A percentile compares a stretch with the other conserved stretches of the same genome.
Evolutionary conservation across 78 protist species (phyloP).

Genomic region (Cavenderia fasciculata): DNA sequence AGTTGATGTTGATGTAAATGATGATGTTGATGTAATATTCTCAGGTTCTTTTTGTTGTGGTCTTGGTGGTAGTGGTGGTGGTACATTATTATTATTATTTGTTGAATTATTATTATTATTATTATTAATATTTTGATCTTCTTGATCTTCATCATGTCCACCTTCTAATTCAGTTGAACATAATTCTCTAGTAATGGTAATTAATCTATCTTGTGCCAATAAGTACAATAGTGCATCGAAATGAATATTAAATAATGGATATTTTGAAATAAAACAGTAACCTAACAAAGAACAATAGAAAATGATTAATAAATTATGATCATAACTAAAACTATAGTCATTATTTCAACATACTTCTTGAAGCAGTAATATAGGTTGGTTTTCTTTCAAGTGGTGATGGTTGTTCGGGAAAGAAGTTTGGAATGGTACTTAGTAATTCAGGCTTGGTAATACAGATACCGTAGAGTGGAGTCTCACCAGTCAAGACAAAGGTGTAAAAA

Average conservation of each 20-base stretch:
- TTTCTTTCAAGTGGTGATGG: slow-evolving; percentile 36
- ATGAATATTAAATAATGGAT: slow-evolving; percentile 54
- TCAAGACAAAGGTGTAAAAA: slow-evolving; percentile 50
- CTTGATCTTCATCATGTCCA: too few relatives aligned
- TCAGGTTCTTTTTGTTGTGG: too few relatives aligned
- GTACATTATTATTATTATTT: too few relatives aligned
- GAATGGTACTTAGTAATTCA: slow-evolving; percentile 44
- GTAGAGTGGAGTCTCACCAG: slow-evolving; percentile 65
- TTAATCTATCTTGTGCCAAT: slow-evolving; percentile 72
- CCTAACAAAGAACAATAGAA: slow-evolving; percentile 29
- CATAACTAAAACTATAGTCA: background rate
- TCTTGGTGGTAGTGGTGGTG: too few relatives aligned
- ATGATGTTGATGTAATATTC: too few relatives aligned
- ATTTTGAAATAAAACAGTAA: slow-evolving; percentile 54
- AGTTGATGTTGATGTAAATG: too few relatives aligned
- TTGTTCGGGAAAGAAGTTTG: slow-evolving; percentile 59
- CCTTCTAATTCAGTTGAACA: slow-evolving; percentile 29
- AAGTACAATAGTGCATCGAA: slow-evolving; percentile 55
- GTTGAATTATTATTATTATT: too few relatives aligned
- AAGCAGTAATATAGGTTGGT: slow-evolving; percentile 33
- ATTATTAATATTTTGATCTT: background rate
- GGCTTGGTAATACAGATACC: slow-evolving; percentile 70
- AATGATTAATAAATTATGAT: background rate
- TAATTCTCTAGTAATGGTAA: slow-evolving; percentile 61
- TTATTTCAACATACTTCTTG: slow-evolving; percentile 26